phyloP scores from a whole-genome alignment of 108 stramenopile genomes.

The Skeletonema marinoi region DNA sequence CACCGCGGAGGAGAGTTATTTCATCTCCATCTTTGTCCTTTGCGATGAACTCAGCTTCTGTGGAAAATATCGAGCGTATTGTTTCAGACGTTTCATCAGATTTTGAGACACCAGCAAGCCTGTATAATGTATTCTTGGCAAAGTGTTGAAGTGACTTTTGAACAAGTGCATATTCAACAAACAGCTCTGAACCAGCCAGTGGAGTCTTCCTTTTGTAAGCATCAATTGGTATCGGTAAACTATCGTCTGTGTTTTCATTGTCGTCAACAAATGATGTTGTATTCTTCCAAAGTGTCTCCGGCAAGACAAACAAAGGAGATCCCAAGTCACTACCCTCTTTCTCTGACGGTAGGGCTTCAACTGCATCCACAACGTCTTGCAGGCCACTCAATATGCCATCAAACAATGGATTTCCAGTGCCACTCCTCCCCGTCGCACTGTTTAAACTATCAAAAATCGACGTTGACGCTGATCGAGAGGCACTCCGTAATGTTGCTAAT shows the following conservation, averaged over 20 bases:
- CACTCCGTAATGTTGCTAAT: slow-evolving; percentile 29
- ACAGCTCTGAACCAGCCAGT: slow-evolving; percentile 24
- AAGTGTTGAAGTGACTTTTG: slow-evolving; percentile 23
- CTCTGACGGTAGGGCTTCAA: slow-evolving; percentile 28
- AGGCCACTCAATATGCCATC: slow-evolving; percentile 37
- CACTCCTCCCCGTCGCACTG: background rate
- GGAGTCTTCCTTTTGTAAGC: slow-evolving; percentile 14
- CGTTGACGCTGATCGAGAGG: slow-evolving; percentile 23
- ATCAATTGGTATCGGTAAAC: slow-evolving; percentile 10
- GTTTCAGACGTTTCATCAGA: background rate
- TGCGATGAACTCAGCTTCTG: slow-evolving; percentile 17
- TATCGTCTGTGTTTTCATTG: background rate
- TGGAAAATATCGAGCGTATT: slow-evolving; percentile 35
- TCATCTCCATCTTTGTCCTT: background rate
- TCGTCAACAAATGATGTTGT: background rate
- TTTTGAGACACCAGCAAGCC: slow-evolving; percentile 22
- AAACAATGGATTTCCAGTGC: slow-evolving; percentile 25
- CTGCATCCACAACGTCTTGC: slow-evolving; percentile 38
- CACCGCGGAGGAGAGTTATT: slow-evolving; percentile 31
- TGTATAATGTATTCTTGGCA: slow-evolving; percentile 14
- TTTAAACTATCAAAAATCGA: slow-evolving; percentile 15
- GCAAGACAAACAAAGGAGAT: slow-evolving; percentile 21
- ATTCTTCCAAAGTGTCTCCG: slow-evolving; percentile 18
- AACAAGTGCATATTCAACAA: slow-evolving; percentile 40
- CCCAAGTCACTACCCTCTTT: background rate